Conservation (phyloP, 768 basidiomycete genomes). For the Pholiota microspora region DNA sequence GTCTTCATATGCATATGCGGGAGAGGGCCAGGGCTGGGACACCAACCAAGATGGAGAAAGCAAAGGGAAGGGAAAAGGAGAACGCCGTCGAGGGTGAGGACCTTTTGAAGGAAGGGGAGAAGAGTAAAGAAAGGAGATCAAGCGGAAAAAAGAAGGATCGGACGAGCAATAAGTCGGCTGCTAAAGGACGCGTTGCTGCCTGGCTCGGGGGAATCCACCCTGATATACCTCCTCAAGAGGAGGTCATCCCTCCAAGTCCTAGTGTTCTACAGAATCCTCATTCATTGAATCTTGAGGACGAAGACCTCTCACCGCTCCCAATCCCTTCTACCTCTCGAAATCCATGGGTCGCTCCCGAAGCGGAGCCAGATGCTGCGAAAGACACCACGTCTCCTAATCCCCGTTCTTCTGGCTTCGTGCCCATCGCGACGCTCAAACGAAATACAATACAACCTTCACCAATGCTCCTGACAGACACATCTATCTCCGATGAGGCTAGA, state of each 20-base stretch:
- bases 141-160: conserved; percentile 26
- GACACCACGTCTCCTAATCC: conserved; percentile 54
- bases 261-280: conserved; percentile 24
- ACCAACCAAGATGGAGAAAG: conserved; percentile 18
- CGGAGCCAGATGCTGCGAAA: conserved; percentile 14
- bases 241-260: conserved; percentile 41
- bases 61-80: conserved; percentile 15
- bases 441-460: conserved; percentile 27
- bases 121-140: conserved; percentile 22
- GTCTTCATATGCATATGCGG: conserved; percentile 22
- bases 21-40: conserved; percentile 20
- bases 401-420: conserved; percentile 75
- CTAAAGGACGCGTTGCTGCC: conserved; percentile 72
- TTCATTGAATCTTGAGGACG: conserved; percentile 8
- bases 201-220: conserved; percentile 73
- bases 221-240: conserved; percentile 50
- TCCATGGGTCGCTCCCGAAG: conserved; percentile 6
- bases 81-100: conserved; percentile 13
- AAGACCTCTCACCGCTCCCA: conserved; percentile 3
- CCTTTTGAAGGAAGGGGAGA: conserved; percentile 22
- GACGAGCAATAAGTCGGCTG: conserved; percentile 35
- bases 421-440: conserved; percentile 53
- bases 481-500: conserved; percentile 35
- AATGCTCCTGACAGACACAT: conserved; percentile 18
- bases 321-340: conserved; percentile 1